A percentile compares a stretch with the other conserved stretches of the same genome.
Conservation (phyloP, 805 yeast genomes). For the Candida oleophila region DNA sequence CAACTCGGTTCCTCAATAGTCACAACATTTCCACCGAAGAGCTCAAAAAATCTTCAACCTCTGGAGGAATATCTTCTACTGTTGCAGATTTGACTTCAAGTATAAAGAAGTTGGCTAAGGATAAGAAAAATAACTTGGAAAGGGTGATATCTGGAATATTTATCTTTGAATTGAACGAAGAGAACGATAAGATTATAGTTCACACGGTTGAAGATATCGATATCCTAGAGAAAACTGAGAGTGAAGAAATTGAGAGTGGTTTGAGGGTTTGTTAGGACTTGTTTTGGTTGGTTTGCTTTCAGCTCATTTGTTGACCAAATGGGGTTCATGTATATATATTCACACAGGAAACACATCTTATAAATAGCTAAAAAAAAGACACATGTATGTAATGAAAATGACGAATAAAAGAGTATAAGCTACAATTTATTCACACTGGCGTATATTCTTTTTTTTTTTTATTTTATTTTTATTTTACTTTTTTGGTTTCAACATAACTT, state of each 20-base stretch:
- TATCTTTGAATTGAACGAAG: constrained; percentile 59
- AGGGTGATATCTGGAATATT: constrained; percentile 55
- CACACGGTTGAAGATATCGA: constrained; percentile 70
- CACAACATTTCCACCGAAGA: background rate
- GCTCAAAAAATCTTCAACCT: background rate
- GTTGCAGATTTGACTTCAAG: constrained; percentile 1
- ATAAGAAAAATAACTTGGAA: constrained; percentile 29
- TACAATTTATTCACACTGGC: background rate
- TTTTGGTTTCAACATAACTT: constrained; percentile 1
- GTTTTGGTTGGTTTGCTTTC: background rate
- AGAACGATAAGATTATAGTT: constrained; percentile 54
- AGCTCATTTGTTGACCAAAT: constrained; percentile 6
- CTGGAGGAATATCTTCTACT: background rate
- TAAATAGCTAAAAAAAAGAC: too few relatives aligned
- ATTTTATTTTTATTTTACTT: background rate
- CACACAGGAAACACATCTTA: background rate
- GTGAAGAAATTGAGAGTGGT: constrained; percentile 20
- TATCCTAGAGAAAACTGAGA: constrained; percentile 45
- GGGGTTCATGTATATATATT: background rate
- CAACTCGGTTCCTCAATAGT: background rate
- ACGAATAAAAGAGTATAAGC: background rate
- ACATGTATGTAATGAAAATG: too few relatives aligned
- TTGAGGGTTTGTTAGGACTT: constrained; percentile 24
- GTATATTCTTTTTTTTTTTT: background rate
- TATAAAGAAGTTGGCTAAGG: constrained; percentile 2